phyloP scores from a whole-genome alignment of 164 flowering plant genomes.

The Saururus chinensis region DNA sequence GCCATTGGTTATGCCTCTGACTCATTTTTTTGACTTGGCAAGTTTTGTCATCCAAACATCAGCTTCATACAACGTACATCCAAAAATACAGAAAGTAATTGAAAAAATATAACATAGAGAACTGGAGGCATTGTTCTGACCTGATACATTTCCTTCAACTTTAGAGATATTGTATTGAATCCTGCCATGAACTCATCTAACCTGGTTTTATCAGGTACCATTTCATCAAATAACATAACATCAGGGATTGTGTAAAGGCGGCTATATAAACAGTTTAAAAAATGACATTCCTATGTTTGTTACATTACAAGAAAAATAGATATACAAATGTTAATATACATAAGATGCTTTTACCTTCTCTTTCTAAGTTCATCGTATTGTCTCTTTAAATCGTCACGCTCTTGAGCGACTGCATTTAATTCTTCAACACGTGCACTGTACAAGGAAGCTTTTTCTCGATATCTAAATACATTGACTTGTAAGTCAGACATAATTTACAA shows the following conservation, averaged over 20 bases:
- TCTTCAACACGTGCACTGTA: conserved; percentile 83
- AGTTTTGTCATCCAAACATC: no score
- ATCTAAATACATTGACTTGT: conserved; percentile 28
- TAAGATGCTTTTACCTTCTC: conserved; percentile 46
- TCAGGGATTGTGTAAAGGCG: neutral
- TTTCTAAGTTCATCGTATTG: conserved; percentile 92
- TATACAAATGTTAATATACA: neutral
- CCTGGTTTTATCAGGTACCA: conserved; percentile 24
- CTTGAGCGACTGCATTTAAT: conserved; percentile 64
- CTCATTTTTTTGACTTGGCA: no score
- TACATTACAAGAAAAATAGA: neutral
- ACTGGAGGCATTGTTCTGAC: conserved; percentile 14
- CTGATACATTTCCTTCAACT: conserved; percentile 99
- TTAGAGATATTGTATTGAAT: conserved; percentile 83
- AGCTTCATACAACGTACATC: no score
- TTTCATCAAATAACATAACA: neutral
- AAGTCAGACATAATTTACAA: neutral
- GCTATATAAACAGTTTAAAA: neutral
- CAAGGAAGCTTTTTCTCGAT: conserved; percentile 53
- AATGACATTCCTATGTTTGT: neutral
- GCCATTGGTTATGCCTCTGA: no score
- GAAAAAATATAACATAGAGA: no score
- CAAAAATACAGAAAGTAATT: no score
- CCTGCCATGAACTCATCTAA: conserved; percentile 99
- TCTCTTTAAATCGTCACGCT: conserved; percentile 83